A percentile compares a stretch with the other conserved stretches of the same genome.
Conservation (phyloP, 2,329 filamentous ascomycete genomes). For the Arthrocladium fulminans region DNA sequence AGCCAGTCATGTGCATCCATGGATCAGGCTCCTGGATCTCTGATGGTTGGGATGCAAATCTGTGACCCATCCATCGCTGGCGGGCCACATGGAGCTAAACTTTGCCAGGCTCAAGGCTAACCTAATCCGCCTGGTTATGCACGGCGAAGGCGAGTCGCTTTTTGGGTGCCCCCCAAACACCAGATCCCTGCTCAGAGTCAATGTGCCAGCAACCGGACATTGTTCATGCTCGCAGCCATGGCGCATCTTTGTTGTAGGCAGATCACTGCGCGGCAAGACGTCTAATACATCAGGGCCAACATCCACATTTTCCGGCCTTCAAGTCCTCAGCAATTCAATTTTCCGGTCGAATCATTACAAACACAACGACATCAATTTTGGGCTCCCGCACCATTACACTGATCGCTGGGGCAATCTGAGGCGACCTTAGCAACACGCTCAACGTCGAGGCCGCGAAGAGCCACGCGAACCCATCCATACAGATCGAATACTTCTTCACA, state of each 20-base stretch:
- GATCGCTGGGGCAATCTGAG: not conserved
- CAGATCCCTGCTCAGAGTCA: not conserved
- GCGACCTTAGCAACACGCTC: not conserved
- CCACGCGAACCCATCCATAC: not conserved
- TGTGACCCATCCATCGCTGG: not conserved
- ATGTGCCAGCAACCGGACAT: not conserved
- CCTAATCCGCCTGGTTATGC: not conserved
- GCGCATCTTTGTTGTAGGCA: conserved; percentile 1
- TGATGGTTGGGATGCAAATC: not conserved
- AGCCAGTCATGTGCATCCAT: not conserved
- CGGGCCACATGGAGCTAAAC: not conserved
- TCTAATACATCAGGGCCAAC: conserved; percentile 1
- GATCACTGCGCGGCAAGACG: not conserved
- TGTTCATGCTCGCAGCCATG: conserved; percentile 2
- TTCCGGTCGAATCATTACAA: not conserved
- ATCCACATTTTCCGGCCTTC: too few species aligned
- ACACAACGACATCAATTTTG: not conserved
- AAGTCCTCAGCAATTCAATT: too few species aligned
- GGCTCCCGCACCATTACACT: not conserved
- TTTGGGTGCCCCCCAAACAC: not conserved
- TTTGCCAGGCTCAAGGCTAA: not conserved
- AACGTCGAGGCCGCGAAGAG: not conserved
- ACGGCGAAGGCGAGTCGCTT: not conserved
- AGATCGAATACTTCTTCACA: not conserved
- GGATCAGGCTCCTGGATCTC: not conserved